Conservation (phyloP, 129 eudicot species). For the Chrysanthemum seticuspe region DNA sequence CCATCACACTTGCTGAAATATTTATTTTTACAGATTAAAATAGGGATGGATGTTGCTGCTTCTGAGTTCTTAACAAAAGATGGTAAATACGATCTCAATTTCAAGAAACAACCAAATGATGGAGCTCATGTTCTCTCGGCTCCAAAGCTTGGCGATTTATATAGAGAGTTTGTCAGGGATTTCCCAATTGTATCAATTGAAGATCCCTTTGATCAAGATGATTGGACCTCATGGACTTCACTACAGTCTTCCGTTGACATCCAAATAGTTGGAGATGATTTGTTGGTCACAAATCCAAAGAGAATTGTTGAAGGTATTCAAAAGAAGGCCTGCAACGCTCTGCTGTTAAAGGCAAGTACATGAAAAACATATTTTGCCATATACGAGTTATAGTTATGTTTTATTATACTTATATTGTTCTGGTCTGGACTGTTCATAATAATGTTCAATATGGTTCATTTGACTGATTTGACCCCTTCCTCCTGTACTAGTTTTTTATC, state of each 20-base stretch:
- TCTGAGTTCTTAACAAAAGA: slow-evolving; percentile 91
- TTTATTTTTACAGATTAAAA: slow-evolving; percentile 60
- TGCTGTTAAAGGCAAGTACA: slow-evolving; percentile 67
- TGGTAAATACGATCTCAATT: slow-evolving; percentile 81
- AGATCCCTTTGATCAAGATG: slow-evolving; percentile 99
- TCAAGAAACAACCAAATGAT: slow-evolving; percentile 92
- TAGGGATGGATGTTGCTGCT: slow-evolving; percentile 99
- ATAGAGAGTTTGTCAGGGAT: slow-evolving; percentile 74
- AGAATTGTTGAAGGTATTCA: slow-evolving; percentile 77
- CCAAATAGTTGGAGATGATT: slow-evolving; percentile 92
- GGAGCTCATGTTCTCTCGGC: slow-evolving; percentile 87
- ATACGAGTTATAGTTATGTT: not conserved
- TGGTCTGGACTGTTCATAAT: slow-evolving; percentile 3
- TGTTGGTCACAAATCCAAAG: slow-evolving; percentile 94
- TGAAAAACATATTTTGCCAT: not conserved
- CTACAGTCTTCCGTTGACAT: slow-evolving; percentile 79
- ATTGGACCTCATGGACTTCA: slow-evolving; percentile 89
- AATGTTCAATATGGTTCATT: not conserved
- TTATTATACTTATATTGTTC: not conserved
- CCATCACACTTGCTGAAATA: not conserved
- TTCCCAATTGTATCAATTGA: slow-evolving; percentile 97
- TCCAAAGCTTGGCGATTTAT: slow-evolving; percentile 67
- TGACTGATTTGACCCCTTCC: not conserved
- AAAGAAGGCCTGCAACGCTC: slow-evolving; percentile 87
- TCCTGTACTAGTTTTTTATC: not conserved